Evolutionary conservation across 352 stramenopile genomes (phyloP), one percentile per base, ranked within the genome.

Genomic region (Globisporangium canariense): DNA sequence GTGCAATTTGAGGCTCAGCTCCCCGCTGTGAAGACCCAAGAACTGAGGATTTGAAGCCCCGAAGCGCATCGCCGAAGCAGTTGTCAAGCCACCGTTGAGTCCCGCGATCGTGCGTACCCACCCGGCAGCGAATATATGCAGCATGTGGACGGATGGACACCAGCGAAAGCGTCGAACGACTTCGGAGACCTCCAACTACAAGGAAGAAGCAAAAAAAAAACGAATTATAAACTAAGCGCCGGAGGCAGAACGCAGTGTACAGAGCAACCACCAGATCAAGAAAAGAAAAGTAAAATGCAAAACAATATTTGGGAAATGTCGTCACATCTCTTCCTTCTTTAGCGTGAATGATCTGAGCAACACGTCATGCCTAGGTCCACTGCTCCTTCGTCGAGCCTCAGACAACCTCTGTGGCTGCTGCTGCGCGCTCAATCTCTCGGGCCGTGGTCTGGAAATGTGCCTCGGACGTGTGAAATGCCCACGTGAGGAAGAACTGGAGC

Each of bases 401-500:
- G 25, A 28, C 25, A 28, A 28, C 41, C 28, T 52, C 13, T 4
- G 18, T 43, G 25, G 20, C 45, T 16, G 13, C 18, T 3, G 62
- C 54, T 3, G 28, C 49, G 2, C 10, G 52, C 46, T 67, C 66
- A 3, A 65, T 43, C 18, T 70, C 53, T 13, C 36, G 22, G 9
- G 56, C 63, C 10, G 40, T 60, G n/a, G 55, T 36, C n/a, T 52
- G 16, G 18, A 68, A 55, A 4, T 14, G 54, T 2, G 10, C 4
- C 10, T 77, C 69, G 0, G 36, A 28, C 14, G 64, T 65, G 32
- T 75, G 60, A 65, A 76, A 76, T 0, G 62, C 71, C 78, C 77
- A 93, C 20, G 69, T 72, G 53, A 74, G 68, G 53, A 86, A 90
- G 58, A 93, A 93, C 49, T 63, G 36, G 36, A 91, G 25, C 63